Evolutionary conservation across 2,329 filamentous ascomycete species (phyloP).

Genomic region (Penicillium sclerotiorum): DNA sequence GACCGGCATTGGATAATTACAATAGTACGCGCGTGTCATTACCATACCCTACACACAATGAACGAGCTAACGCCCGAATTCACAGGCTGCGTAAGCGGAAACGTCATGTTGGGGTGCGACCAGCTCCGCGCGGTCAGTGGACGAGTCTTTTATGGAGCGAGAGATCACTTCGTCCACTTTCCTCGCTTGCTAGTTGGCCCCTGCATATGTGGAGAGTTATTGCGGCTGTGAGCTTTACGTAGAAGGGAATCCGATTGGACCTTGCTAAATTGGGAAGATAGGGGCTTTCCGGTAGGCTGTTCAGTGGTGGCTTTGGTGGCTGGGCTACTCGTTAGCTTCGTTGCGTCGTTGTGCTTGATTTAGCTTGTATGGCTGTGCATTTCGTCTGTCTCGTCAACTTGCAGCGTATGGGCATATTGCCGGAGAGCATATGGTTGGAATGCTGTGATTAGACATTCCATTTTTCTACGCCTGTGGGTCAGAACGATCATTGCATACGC

Average conservation of each 20-base stretch:
- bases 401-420: no score
- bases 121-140: constrained; percentile 3
- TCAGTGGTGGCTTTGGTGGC: no score
- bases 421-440: no score
- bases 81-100: constrained; percentile 25
- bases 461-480: no score
- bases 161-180: background rate
- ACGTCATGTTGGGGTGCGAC: constrained; percentile 18
- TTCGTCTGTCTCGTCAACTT: no score
- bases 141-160: background rate
- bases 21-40: background rate
- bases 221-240: constrained; percentile 2
- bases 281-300: no score
- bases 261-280: background rate
- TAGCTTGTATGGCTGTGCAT: no score
- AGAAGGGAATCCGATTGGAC: background rate
- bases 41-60: background rate
- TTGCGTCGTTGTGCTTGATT: no score
- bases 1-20: no score
- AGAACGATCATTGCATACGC: no score
- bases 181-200: constrained; percentile 11
- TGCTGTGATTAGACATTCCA: no score
- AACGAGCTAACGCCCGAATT: background rate
- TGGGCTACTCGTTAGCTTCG: no score
- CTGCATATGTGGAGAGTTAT: constrained; percentile 20